Percentiles rank a stretch among this genome's conserved stretches.
Conservation (phyloP, 306 rosid genomes). For the Cucumis cinereus region DNA sequence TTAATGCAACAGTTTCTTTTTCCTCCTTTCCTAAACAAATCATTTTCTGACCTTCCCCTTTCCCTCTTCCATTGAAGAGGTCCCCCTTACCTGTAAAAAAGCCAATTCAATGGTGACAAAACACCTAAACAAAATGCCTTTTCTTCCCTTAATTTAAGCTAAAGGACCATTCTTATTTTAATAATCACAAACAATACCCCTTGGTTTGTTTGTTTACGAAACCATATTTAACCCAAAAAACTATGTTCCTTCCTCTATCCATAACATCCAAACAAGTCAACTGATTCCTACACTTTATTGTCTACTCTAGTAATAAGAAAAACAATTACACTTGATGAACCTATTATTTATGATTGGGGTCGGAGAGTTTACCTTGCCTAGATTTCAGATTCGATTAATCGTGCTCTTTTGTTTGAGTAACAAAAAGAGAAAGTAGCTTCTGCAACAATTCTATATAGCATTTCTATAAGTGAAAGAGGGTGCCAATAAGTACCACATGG, state of each 20-base stretch:
- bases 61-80: not conserved
- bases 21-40: not conserved
- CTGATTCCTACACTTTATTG: not conserved
- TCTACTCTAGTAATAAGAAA: not conserved
- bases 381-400: not conserved
- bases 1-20: not conserved
- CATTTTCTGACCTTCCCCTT: not conserved
- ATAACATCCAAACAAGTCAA: not conserved
- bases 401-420: not conserved
- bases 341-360: not conserved
- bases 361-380: not conserved
- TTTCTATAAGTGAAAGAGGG: not conserved
- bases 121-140: slow-evolving; percentile 3
- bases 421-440: not conserved
- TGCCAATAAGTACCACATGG: not conserved
- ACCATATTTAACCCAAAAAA: not conserved
- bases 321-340: not conserved
- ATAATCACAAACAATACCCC: not conserved
- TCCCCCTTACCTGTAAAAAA: not conserved
- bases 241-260: not conserved
- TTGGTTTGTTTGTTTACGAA: not conserved
- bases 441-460: not conserved
- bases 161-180: not conserved
- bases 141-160: not conserved
- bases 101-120: slow-evolving; percentile 6